Evolutionary conservation across 495 filamentous ascomycete species (phyloP), one percentile per base, ranked within the genome.

Genomic region (Pyronema domesticum): DNA sequence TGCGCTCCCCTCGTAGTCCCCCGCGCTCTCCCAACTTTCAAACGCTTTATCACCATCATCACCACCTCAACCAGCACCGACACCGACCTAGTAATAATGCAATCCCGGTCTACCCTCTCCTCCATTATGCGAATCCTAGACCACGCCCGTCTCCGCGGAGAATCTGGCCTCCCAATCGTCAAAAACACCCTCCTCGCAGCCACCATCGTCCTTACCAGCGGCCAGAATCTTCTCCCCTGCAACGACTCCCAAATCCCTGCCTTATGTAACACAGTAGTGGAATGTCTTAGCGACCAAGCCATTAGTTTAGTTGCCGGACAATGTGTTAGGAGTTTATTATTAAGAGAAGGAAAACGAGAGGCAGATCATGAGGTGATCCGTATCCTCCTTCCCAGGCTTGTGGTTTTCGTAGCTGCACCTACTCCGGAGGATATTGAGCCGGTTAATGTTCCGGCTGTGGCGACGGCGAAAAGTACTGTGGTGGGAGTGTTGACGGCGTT

Each of bases 1-100:
- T 95, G 89, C 63, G 93, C 96, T 69, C 76, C 81, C 11, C 75
- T 84, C 17, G 84, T 95, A 40, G 85, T 95, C 1, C 89, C 93
- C 0, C 86, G 93, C 67, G 80, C 88, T 6, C 74, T 99, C 3
- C 86, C 91, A 0, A 93, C 88, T 39, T 82, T 99, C 67, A 87
- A 86, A 63, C 80, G 91, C 49, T 96, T 99, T 68, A 74, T 96
- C 51, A 74, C 76, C 48, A 80, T 74, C 61, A 83, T 89, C 63
- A 79, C 78, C 13, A 74, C 73, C 8, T 63, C 69, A 11, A 60
- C 62, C 11, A 57, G 65, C 1, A 60, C 65, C 7, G 65, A 65
- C 48, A 58, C 60, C 10, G 63, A 65, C 10, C 57, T 62, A 46
- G 63, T 66, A 19, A 44, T 65, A 8, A 63, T 60, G 59, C 59